Evolutionary conservation across 192 early-diverging fungal genomes (phyloP).

Genomic region (Umbelopsis sp.): DNA sequence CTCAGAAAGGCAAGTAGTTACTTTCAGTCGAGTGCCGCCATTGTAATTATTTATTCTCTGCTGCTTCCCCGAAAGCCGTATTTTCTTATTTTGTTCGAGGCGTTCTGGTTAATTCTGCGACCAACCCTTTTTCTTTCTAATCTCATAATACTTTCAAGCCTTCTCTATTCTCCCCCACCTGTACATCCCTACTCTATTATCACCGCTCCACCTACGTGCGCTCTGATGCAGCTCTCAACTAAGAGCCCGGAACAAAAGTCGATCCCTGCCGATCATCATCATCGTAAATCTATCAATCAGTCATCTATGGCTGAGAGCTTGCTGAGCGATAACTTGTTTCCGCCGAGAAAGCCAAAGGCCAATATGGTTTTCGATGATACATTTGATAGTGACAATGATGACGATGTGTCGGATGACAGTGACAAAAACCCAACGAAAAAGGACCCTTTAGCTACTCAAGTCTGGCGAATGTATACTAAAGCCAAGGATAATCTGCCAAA

Average conservation of each 20-base stretch:
- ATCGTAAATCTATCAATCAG: slow-evolving; percentile 11
- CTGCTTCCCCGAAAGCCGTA: slow-evolving; percentile 18
- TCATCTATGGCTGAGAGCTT: slow-evolving; percentile 17
- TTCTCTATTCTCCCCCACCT: background rate
- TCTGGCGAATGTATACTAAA: slow-evolving; percentile 81
- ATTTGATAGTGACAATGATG: slow-evolving; percentile 24
- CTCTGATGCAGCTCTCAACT: background rate
- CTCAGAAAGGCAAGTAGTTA: slow-evolving; percentile 15
- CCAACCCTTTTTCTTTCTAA: background rate
- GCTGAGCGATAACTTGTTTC: slow-evolving; percentile 27
- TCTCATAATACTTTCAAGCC: too few species aligned
- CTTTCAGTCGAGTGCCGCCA: background rate
- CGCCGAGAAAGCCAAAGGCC: slow-evolving; percentile 23
- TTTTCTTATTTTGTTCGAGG: slow-evolving; percentile 19
- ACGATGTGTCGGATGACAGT: slow-evolving; percentile 41
- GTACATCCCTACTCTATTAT: background rate
- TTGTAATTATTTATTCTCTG: slow-evolving; percentile 25
- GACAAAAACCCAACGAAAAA: slow-evolving; percentile 45
- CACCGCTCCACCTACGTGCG: background rate
- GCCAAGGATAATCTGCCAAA: slow-evolving; percentile 78
- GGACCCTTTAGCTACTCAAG: slow-evolving; percentile 56
- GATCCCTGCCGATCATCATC: background rate
- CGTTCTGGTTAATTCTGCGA: background rate
- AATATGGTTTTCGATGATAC: slow-evolving; percentile 6
- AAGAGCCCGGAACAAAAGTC: background rate